These are phyloP conservation scores for Mucor circinelloides DNA, from an alignment of 371 early-diverging fungal genomes.

Conservation along the genomic window DNA sequence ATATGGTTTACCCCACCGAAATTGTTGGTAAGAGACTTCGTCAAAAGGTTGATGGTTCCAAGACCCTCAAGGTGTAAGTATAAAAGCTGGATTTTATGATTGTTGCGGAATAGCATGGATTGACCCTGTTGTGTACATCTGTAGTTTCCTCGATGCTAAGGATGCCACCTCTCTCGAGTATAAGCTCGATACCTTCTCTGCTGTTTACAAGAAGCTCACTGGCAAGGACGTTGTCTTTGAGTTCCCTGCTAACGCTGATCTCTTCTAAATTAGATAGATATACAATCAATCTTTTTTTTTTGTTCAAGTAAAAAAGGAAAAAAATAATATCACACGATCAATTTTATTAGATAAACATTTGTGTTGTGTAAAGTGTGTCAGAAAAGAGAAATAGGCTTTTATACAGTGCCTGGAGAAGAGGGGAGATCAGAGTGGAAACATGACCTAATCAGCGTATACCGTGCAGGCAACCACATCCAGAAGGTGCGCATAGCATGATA, in stretches of 20 bases:
- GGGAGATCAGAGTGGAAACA: no score
- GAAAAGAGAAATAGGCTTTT: background rate
- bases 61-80: slow-evolving; percentile 89
- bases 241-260: slow-evolving; percentile 73
- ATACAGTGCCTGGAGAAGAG: no score
- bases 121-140: background rate
- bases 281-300: slow-evolving; percentile 3
- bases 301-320: slow-evolving; percentile 1
- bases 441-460: no score
- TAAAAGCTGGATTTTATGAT: background rate
- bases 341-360: background rate
- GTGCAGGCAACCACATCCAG: no score
- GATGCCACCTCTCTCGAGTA: slow-evolving; percentile 95
- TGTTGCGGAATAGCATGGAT: background rate
- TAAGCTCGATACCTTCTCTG: slow-evolving; percentile 96
- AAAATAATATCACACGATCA: background rate
- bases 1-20: slow-evolving; percentile 96
- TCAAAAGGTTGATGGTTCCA: slow-evolving; percentile 92
- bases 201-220: slow-evolving; percentile 94
- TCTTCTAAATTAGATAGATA: slow-evolving; percentile 6
- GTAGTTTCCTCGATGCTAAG: slow-evolving; percentile 92
- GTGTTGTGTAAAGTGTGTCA: background rate
- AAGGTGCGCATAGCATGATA: no score
- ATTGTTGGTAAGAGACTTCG: slow-evolving; percentile 97
- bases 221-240: slow-evolving; percentile 97